phyloP scores from a whole-genome alignment of 345 rosid genomes.

The Linum usitatissimum region DNA sequence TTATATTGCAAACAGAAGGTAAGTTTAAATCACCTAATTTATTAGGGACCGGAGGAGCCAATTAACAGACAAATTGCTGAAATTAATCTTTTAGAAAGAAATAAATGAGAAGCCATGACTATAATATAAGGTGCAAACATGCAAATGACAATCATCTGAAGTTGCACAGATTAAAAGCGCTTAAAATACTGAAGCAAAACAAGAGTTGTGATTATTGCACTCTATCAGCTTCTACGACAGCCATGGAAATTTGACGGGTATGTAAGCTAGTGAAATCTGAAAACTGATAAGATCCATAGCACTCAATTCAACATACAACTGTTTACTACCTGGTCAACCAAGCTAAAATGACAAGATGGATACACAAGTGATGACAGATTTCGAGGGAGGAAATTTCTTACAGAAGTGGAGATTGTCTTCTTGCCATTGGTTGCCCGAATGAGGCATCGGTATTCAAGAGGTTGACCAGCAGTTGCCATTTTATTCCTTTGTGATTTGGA shows the following conservation, averaged over 20 bases:
- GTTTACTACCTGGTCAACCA: background rate
- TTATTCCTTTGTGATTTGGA: slow-evolving; percentile 73
- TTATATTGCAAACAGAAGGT: no score
- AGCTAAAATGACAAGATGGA: background rate
- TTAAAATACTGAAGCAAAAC: background rate
- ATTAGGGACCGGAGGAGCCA: background rate
- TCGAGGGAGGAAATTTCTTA: slow-evolving; percentile 17
- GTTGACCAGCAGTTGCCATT: slow-evolving; percentile 40
- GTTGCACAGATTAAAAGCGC: background rate
- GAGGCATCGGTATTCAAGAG: slow-evolving; percentile 76
- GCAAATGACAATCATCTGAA: background rate
- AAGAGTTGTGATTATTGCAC: no score
- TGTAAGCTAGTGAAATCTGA: no score
- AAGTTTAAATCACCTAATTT: no score
- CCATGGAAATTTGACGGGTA: background rate
- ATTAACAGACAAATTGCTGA: background rate
- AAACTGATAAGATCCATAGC: background rate
- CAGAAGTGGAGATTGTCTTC: slow-evolving; percentile 73
- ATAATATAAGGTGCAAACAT: background rate
- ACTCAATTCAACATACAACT: background rate
- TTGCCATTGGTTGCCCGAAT: slow-evolving; percentile 86
- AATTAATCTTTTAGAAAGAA: background rate
- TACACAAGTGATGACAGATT: background rate
- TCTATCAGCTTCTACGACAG: background rate
- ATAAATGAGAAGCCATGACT: background rate